Conservation (phyloP, 345 rosid species). For the Rubroshorea leprosula region DNA sequence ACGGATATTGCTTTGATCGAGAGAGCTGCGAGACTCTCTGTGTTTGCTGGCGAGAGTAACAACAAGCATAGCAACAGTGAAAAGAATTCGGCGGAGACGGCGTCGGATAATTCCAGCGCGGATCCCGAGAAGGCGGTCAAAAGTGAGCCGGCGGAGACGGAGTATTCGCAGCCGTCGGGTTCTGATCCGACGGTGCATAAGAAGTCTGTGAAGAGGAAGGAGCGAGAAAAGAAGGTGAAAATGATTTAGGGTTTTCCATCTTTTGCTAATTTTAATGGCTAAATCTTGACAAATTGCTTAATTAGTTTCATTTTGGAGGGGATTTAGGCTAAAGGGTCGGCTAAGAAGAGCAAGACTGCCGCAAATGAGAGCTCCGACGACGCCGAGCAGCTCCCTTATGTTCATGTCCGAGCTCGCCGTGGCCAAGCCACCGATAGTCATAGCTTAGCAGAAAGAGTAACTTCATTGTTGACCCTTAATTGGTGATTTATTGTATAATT, state of each 20-base stretch:
- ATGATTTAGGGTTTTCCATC: constrained; percentile 7
- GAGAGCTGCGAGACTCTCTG: constrained; percentile 30
- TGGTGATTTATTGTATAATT: background rate
- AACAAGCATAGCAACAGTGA: constrained; percentile 17
- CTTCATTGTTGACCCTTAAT: constrained; percentile 1
- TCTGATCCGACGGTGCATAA: constrained; percentile 31
- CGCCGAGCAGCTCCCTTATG: constrained; percentile 58
- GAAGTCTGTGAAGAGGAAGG: constrained; percentile 39
- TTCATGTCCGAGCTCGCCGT: constrained; percentile 73
- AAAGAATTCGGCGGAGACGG: constrained; percentile 21
- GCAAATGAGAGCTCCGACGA: constrained; percentile 38
- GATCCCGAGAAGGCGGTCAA: constrained; percentile 35
- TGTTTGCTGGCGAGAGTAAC: constrained; percentile 27
- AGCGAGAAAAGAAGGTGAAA: constrained; percentile 47
- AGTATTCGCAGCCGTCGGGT: constrained; percentile 29
- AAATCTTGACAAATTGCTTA: background rate
- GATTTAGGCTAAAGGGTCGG: constrained; percentile 42
- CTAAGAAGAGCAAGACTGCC: constrained; percentile 47
- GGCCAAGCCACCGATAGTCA: constrained; percentile 82
- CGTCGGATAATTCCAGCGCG: constrained; percentile 30
- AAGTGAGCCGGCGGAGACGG: constrained; percentile 34
- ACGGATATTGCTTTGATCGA: constrained; percentile 25
- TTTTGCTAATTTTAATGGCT: background rate
- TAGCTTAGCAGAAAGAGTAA: constrained; percentile 78
- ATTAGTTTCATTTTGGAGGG: background rate